These are phyloP conservation scores for Penicillium coprophilum DNA, from an alignment of 495 filamentous ascomycete species.

Conservation along the genomic window DNA sequence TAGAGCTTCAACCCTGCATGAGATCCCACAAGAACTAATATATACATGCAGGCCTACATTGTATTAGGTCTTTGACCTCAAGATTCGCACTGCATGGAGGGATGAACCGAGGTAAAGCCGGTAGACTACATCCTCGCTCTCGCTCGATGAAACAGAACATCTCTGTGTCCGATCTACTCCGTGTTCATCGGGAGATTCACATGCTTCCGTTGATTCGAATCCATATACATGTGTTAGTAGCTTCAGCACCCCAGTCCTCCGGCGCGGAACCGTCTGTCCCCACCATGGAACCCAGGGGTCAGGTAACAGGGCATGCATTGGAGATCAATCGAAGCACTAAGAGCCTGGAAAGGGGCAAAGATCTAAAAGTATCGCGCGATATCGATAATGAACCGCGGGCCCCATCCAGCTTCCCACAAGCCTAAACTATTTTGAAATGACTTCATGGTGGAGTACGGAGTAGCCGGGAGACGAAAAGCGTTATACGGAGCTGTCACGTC, in stretches of 20 bases:
- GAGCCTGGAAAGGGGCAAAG: conserved; percentile 16
- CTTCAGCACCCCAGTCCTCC: background rate
- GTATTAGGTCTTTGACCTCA: background rate
- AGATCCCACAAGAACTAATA: background rate
- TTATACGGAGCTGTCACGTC: conserved; percentile 6
- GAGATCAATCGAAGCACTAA: conserved; percentile 18
- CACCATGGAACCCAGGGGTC: conserved; percentile 11
- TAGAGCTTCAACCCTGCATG: conserved; percentile 5
- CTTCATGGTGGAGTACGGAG: background rate
- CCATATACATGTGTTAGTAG: background rate
- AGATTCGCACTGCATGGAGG: background rate
- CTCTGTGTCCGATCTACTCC: background rate
- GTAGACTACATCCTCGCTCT: conserved; percentile 1
- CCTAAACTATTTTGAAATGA: background rate
- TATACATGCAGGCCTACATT: background rate
- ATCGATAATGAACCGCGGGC: conserved; percentile 11
- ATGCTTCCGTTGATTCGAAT: background rate
- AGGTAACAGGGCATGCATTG: conserved; percentile 13
- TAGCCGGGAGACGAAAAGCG: background rate
- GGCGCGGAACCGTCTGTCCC: conserved; percentile 1
- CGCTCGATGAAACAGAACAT: background rate
- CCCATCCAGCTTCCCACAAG: conserved; percentile 7
- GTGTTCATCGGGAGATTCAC: background rate
- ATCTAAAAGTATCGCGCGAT: conserved; percentile 7
- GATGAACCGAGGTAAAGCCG: conserved; percentile 1